A percentile compares a stretch with the other conserved stretches of the same genome.
Conservation (phyloP, 306 rosid species). For the Begonia masoniana region DNA sequence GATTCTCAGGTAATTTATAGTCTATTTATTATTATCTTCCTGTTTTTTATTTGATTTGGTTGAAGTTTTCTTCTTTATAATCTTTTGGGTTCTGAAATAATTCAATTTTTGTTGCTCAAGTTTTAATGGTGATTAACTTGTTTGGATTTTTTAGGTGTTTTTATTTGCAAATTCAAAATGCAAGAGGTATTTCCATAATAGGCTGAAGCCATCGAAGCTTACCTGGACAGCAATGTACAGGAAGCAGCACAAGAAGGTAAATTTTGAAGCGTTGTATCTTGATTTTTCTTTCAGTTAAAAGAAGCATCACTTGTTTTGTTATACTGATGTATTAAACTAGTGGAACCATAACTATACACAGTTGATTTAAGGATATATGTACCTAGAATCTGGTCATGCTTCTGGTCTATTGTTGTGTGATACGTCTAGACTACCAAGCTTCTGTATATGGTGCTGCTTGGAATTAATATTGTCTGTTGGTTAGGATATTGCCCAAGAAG, state of each 20-base stretch:
- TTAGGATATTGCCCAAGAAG: background rate
- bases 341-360: no score
- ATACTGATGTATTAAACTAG: background rate
- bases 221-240: constrained; percentile 50
- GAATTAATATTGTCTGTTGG: background rate
- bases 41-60: background rate
- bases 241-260: constrained; percentile 55
- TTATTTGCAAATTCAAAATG: constrained; percentile 42
- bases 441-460: no score
- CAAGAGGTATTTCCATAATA: constrained; percentile 35
- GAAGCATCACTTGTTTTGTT: background rate
- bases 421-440: no score
- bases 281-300: background rate
- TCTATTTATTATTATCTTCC: background rate
- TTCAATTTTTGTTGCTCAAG: background rate
- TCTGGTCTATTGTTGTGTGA: no score
- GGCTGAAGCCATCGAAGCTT: constrained; percentile 48
- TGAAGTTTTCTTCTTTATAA: background rate
- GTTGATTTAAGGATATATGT: no score
- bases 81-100: background rate
- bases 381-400: no score
- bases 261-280: background rate
- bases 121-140: background rate
- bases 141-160: constrained; percentile 11
- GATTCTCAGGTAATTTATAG: constrained; percentile 67